These are phyloP conservation scores for Colletotrichum cordylinicola DNA, from an alignment of 2,329 filamentous ascomycete genomes.

Conservation along the genomic window DNA sequence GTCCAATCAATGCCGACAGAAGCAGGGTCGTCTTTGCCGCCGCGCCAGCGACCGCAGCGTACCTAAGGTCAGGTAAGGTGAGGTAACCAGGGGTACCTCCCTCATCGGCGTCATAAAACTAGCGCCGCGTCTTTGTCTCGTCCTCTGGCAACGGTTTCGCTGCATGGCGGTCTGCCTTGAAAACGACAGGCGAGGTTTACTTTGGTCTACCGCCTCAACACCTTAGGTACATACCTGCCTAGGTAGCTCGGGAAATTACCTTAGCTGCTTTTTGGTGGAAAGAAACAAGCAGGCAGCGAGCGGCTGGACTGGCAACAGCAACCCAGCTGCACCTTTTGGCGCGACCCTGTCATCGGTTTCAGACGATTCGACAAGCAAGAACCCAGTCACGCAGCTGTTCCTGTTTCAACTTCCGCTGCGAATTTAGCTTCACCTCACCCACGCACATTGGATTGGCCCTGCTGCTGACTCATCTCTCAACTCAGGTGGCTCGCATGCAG, in stretches of 20 bases:
- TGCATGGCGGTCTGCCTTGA: neutral
- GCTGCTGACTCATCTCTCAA: slow-evolving; percentile 13
- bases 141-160: neutral
- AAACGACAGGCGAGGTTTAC: neutral
- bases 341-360: neutral
- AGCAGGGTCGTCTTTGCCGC: neutral
- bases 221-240: neutral
- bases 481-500: slow-evolving; percentile 7
- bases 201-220: neutral
- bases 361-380: slow-evolving; percentile 2
- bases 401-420: neutral
- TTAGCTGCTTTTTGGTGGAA: neutral
- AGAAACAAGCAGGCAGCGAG: neutral
- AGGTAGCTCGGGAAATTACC: neutral
- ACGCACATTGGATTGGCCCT: neutral
- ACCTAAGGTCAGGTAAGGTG: neutral
- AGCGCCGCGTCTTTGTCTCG: neutral
- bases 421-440: neutral
- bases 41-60: neutral
- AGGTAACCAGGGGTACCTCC: neutral
- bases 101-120: neutral
- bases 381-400: neutral
- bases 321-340: neutral
- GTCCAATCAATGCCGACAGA: neutral
- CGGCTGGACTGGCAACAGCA: neutral